These are phyloP conservation scores for Amaranthus cruentus DNA, from an alignment of 148 eudicot species.

Conservation along the genomic window DNA sequence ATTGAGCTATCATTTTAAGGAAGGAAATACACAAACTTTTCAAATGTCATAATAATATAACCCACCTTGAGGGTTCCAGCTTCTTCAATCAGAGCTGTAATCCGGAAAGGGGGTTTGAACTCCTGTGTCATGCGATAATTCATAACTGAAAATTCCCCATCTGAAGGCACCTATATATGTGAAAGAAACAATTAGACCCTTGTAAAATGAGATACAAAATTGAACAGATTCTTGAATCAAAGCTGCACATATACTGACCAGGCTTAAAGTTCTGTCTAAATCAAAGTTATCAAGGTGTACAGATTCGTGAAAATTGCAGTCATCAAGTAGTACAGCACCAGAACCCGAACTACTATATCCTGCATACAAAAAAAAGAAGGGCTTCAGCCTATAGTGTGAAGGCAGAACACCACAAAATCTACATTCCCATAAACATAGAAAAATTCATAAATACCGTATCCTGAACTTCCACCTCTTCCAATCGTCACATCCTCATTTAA, in stretches of 20 bases:
- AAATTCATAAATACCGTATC: slow-evolving; percentile 49
- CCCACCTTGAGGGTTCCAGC: slow-evolving; percentile 84
- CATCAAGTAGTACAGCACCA: slow-evolving; percentile 82
- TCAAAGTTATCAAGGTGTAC: slow-evolving; percentile 93
- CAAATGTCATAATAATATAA: slow-evolving; percentile 5
- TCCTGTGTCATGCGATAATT: slow-evolving; percentile 98
- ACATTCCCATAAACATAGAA: slow-evolving; percentile 13
- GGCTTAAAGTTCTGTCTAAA: slow-evolving; percentile 65
- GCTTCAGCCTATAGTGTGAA: slow-evolving; percentile 2
- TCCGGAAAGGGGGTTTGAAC: slow-evolving; percentile 86
- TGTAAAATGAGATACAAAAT: slow-evolving; percentile 2
- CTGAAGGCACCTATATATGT: slow-evolving; percentile 66
- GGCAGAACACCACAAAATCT: neutral
- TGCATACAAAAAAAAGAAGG: slow-evolving; percentile 21
- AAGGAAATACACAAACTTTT: neutral
- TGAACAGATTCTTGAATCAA: slow-evolving; percentile 1
- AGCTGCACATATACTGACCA: slow-evolving; percentile 48
- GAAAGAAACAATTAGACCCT: slow-evolving; percentile 5
- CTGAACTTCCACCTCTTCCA: slow-evolving; percentile 65
- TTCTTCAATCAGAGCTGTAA: slow-evolving; percentile 80
- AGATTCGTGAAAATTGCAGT: slow-evolving; percentile 95
- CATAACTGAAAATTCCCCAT: slow-evolving; percentile 98
- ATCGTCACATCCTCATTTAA: slow-evolving; percentile 82
- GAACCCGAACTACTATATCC: slow-evolving; percentile 76
- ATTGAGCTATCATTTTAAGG: neutral